These are phyloP conservation scores for Amanita jacksonii DNA, from an alignment of 768 basidiomycete genomes.

Conservation along the genomic window DNA sequence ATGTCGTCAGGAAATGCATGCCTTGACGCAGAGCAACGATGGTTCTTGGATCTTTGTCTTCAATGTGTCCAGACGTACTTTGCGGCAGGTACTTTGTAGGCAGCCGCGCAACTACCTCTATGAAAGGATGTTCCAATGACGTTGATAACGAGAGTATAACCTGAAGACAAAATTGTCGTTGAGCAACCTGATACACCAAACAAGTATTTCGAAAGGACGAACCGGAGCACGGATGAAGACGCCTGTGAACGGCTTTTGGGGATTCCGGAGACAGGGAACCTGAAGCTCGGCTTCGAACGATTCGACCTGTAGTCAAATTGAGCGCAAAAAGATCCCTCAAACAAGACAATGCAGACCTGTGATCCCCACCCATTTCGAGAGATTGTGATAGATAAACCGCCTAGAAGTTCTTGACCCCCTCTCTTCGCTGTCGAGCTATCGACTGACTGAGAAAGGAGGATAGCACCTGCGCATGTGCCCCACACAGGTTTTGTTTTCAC, in stretches of 20 bases:
- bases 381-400: constrained; percentile 71
- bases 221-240: constrained; percentile 95
- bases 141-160: constrained; percentile 50
- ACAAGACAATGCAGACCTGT: constrained; percentile 42
- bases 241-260: constrained; percentile 59
- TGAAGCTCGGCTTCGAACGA: constrained; percentile 79
- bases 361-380: constrained; percentile 92
- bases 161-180: constrained; percentile 25
- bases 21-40: constrained; percentile 86
- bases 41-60: constrained; percentile 45
- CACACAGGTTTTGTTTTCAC: constrained; percentile 70
- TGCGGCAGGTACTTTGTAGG: constrained; percentile 21
- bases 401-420: constrained; percentile 81
- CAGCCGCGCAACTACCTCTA: constrained; percentile 19
- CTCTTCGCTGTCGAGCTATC: constrained; percentile 58
- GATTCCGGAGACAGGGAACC: constrained; percentile 51
- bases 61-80: constrained; percentile 32
- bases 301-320: constrained; percentile 49
- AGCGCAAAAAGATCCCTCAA: background rate
- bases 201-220: constrained; percentile 16
- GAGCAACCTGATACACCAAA: background rate
- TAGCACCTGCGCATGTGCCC: constrained; percentile 96
- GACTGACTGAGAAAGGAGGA: constrained; percentile 67
- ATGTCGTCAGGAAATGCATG: constrained; percentile 75
- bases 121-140: constrained; percentile 36